Conservation (phyloP, 1,284 basidiomycete species). For the Xerocomus amazonicus region DNA sequence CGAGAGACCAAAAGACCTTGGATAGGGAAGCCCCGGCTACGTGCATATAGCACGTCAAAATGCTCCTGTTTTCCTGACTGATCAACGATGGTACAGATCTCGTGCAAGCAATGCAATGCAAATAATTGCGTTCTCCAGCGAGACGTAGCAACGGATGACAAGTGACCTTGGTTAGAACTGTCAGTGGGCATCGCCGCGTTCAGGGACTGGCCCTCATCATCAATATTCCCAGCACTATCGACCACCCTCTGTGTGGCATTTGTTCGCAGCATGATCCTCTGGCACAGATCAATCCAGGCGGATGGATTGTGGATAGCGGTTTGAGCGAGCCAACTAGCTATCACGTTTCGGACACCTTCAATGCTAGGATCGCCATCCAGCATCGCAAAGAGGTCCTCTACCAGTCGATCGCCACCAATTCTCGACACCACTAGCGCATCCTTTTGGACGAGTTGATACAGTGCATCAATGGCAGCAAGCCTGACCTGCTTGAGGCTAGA, state of each 20-base stretch:
- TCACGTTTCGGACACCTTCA: slow-evolving; percentile 92
- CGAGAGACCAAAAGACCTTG: slow-evolving; percentile 70
- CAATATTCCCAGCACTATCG: slow-evolving; percentile 64
- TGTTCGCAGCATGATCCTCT: slow-evolving; percentile 90
- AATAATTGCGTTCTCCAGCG: slow-evolving; percentile 98
- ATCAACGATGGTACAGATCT: slow-evolving; percentile 78
- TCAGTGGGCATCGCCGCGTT: slow-evolving; percentile 49
- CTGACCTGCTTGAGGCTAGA: slow-evolving; percentile 83
- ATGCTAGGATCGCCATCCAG: slow-evolving; percentile 92
- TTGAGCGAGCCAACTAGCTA: slow-evolving; percentile 93
- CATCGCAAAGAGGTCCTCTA: slow-evolving; percentile 93
- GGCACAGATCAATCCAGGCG: slow-evolving; percentile 98
- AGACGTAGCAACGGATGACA: slow-evolving; percentile 52
- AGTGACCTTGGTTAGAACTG: slow-evolving; percentile 33
- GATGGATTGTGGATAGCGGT: slow-evolving; percentile 91
- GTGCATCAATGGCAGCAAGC: slow-evolving; percentile 89
- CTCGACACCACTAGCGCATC: slow-evolving; percentile 91
- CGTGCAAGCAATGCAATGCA: slow-evolving; percentile 89
- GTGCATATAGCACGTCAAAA: slow-evolving; percentile 69
- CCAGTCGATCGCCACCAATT: slow-evolving; percentile 89
- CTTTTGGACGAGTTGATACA: slow-evolving; percentile 97
- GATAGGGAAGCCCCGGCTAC: slow-evolving; percentile 42
- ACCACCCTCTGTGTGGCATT: slow-evolving; percentile 76
- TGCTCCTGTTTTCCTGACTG: slow-evolving; percentile 77
- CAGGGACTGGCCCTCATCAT: slow-evolving; percentile 91